Conservation (phyloP, 2,329 filamentous ascomycete genomes). For the Ophioceras dolichostomum region DNA sequence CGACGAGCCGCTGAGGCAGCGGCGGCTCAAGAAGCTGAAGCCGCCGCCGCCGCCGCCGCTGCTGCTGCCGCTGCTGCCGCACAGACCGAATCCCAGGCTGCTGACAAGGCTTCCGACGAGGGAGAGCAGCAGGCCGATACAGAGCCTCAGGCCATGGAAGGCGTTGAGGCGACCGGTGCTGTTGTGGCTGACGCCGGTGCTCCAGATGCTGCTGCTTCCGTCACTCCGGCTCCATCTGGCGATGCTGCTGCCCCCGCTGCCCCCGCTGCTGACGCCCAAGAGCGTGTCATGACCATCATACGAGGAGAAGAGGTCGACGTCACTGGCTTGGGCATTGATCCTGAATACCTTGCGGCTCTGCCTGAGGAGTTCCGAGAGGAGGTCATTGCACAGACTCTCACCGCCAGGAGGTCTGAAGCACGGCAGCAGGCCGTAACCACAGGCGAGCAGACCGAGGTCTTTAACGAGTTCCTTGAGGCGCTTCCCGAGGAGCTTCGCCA, state of each 20-base stretch:
- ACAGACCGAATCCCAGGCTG: slow-evolving; percentile 20
- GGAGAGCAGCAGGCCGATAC: no score
- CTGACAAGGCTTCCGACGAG: slow-evolving; percentile 14
- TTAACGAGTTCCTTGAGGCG: slow-evolving; percentile 87
- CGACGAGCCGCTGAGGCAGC: slow-evolving; percentile 52
- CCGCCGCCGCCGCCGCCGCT: slow-evolving; percentile 40
- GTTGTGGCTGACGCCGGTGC: slow-evolving; percentile 15
- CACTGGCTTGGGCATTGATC: slow-evolving; percentile 86
- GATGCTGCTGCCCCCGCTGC: no score
- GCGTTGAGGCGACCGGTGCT: slow-evolving; percentile 44
- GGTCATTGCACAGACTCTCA: slow-evolving; percentile 84
- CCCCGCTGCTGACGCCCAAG: slow-evolving; percentile 19
- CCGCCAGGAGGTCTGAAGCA: slow-evolving; percentile 69
- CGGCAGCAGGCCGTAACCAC: slow-evolving; percentile 49
- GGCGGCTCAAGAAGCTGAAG: no score
- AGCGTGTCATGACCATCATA: slow-evolving; percentile 69
- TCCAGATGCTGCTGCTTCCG: neutral
- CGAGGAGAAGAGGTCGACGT: slow-evolving; percentile 84
- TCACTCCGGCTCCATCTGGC: no score
- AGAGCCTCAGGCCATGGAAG: slow-evolving; percentile 40
- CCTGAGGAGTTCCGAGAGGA: slow-evolving; percentile 94
- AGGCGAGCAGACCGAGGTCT: slow-evolving; percentile 69
- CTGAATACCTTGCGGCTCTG: slow-evolving; percentile 91
- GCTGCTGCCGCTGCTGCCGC: slow-evolving; percentile 27
- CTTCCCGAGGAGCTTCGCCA: slow-evolving; percentile 80